Conservation (phyloP, 2,329 filamentous ascomycete genomes). For the Neoarthrinium moseri region DNA sequence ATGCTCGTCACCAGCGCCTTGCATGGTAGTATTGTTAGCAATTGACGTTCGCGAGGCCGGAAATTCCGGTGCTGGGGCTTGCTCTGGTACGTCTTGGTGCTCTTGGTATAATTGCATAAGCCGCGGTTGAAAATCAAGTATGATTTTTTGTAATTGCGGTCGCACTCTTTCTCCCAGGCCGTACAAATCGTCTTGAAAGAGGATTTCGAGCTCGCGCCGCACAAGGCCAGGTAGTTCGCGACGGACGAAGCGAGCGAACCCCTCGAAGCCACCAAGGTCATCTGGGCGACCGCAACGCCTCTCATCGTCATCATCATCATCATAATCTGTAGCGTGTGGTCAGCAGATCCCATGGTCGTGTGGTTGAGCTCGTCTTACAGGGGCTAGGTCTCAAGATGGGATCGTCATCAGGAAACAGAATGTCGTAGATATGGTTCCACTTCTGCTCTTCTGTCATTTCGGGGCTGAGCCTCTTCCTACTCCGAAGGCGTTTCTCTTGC, state of each 20-base stretch:
- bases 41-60: too few species aligned
- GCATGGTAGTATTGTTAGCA: too few species aligned
- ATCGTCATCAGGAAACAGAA: neutral
- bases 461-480: neutral
- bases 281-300: too few species aligned
- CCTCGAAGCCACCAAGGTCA: neutral
- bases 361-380: too few species aligned
- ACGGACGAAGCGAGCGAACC: neutral
- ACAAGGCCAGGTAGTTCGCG: neutral
- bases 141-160: neutral
- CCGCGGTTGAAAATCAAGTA: neutral
- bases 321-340: neutral
- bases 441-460: neutral
- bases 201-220: neutral
- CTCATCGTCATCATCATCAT: neutral
- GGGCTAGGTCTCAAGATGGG: neutral
- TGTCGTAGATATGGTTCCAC: neutral
- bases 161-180: neutral
- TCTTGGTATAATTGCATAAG: neutral
- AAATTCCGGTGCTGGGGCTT: too few species aligned
- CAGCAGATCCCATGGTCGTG: neutral
- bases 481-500: neutral
- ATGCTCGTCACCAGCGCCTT: too few species aligned
- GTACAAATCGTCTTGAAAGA: neutral
- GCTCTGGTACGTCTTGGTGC: neutral